These are phyloP conservation scores for Daldinia vernicosa DNA, from an alignment of 495 filamentous ascomycete species.

Conservation along the genomic window DNA sequence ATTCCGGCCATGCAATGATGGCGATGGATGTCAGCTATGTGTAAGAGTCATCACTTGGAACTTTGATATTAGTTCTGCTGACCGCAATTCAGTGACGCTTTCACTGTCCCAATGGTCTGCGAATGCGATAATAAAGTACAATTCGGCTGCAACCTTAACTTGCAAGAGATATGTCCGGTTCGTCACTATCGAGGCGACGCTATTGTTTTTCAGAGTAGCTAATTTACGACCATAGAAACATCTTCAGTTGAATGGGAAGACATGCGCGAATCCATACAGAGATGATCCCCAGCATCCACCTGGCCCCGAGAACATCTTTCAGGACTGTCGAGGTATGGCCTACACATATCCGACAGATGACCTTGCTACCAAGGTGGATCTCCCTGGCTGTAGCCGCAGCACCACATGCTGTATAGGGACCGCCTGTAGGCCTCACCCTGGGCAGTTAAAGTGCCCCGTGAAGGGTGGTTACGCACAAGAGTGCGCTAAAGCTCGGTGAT, in stretches of 20 bases:
- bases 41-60: constrained; percentile 18
- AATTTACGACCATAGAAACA: constrained; percentile 25
- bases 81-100: constrained; percentile 29
- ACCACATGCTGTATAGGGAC: constrained; percentile 38
- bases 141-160: constrained; percentile 41
- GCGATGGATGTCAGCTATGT: constrained; percentile 45
- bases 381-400: constrained; percentile 32
- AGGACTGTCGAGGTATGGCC: constrained; percentile 28
- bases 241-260: constrained; percentile 27
- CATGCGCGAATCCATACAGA: constrained; percentile 38
- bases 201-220: neutral
- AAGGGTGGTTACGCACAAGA: constrained; percentile 7
- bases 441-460: constrained; percentile 34
- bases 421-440: constrained; percentile 34
- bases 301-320: constrained; percentile 25
- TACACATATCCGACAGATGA: constrained; percentile 42
- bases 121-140: constrained; percentile 22
- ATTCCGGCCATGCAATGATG: constrained; percentile 14
- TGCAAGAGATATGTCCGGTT: constrained; percentile 39
- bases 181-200: neutral
- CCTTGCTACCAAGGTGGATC: constrained; percentile 27
- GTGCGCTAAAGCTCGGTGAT: neutral
- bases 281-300: constrained; percentile 6
- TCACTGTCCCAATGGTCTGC: constrained; percentile 44
- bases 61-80: neutral